phyloP scores from a whole-genome alignment of 2,329 filamentous ascomycete species.

The Beauveria scarabaeidicola region DNA sequence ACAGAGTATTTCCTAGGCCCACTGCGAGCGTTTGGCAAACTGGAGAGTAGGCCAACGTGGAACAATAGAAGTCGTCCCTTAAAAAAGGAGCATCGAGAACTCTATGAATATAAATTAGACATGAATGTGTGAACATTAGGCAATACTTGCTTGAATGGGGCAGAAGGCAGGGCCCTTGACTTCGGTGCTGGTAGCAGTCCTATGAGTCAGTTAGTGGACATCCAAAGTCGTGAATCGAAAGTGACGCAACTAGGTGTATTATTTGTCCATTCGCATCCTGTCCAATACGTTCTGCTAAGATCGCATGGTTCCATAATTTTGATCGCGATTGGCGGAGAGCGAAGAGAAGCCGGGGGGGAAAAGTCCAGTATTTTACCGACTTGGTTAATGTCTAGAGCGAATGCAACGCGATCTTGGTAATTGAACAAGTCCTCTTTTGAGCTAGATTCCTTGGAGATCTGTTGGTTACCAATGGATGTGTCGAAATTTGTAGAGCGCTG shows the following conservation, averaged over 20 bases:
- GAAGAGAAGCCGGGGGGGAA: conserved; percentile 7
- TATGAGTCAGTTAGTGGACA: not conserved
- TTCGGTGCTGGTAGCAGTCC: not conserved
- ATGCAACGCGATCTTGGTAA: conserved; percentile 66
- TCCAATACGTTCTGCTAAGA: conserved; percentile 17
- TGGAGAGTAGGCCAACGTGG: conserved; percentile 74
- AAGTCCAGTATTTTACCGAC: conserved; percentile 57
- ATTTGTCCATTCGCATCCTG: conserved; percentile 19
- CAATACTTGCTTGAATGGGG: conserved; percentile 64
- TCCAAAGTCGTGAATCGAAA: conserved; percentile 14
- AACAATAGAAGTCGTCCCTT: conserved; percentile 95
- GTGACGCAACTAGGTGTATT: conserved; percentile 11
- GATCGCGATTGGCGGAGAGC: not conserved
- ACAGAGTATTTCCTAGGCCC: conserved; percentile 69
- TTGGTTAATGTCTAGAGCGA: conserved; percentile 73
- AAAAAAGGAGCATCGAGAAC: conserved; percentile 82
- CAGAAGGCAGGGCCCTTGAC: conserved; percentile 49
- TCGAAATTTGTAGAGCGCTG: not conserved
- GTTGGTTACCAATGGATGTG: conserved; percentile 39
- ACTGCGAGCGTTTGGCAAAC: conserved; percentile 72
- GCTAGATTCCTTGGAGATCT: conserved; percentile 41
- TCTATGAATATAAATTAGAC: conserved; percentile 28
- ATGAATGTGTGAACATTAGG: not conserved
- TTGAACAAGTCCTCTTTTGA: conserved; percentile 54
- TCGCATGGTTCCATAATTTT: not conserved